Conservation (phyloP, 2,329 filamentous ascomycete genomes). For the Fusarium sp. region DNA sequence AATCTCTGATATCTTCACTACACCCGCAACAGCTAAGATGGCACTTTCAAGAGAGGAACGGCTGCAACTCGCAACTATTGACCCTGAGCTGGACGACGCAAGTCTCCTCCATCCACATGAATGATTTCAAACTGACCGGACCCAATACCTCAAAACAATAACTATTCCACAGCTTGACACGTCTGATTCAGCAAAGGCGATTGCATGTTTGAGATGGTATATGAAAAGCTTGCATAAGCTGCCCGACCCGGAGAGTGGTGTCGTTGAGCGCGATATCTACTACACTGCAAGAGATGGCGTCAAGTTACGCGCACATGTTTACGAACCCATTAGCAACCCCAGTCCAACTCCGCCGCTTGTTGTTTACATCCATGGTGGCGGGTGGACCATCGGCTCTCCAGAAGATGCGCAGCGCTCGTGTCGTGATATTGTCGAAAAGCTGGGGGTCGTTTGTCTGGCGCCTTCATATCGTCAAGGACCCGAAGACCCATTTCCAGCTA, state of each 20-base stretch:
- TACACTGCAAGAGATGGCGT: background rate
- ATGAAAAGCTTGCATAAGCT: background rate
- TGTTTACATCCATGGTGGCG: background rate
- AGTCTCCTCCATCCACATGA: fast-evolving
- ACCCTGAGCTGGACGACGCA: background rate
- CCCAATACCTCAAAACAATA: background rate
- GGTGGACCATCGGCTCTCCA: background rate
- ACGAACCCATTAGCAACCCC: background rate
- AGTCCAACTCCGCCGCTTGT: fast-evolving
- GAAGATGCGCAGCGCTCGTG: background rate
- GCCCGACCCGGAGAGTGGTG: background rate
- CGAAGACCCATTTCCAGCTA: background rate
- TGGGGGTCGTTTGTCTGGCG: background rate
- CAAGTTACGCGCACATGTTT: background rate
- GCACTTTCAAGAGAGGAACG: background rate
- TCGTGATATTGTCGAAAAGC: background rate
- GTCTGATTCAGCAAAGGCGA: background rate
- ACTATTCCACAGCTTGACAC: background rate
- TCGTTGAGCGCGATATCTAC: background rate
- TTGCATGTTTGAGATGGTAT: background rate
- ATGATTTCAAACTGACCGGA: fast-evolving
- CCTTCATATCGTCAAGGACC: background rate
- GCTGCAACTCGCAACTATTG: background rate
- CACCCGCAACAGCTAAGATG: background rate
- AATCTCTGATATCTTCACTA: background rate